Base-by-base conservation (phyloP, 2,329 filamentous ascomycete genomes). In the Cercospora sojina region DNA sequence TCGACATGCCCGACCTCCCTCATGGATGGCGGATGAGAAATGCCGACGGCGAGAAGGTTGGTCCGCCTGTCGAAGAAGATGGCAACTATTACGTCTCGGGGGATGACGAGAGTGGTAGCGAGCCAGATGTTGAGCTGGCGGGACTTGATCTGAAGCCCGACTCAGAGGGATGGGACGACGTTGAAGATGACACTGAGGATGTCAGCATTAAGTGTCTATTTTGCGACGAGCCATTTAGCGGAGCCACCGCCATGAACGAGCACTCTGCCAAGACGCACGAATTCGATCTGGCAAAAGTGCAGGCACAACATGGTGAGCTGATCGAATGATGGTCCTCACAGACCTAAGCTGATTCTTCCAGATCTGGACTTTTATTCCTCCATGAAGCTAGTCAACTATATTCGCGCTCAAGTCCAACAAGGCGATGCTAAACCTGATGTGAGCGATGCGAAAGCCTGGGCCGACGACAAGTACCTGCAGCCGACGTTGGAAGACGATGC, bases 401-500 rank as follows among this genome's bases (percentile, higher is more conserved):
- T 85, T 20, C 80, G 83, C 27, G 71, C 76, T 51, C 77, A 81
- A 61, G 78, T 78, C 20, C 69, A 77, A 55, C 77, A 75, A 32
- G 79, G 78, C 8, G 77, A 76, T 5, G 72, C 76, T 3, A 75
- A 76, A 3, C 87, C 87, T 0, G 83, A 85, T 65, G 79, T 89
- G 51, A 88, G 91, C 65, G 83, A 87, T 2, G 81, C 82, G 38
- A 80, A 83, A 2, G 83, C 88, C 27, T 88, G 97, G 69, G 84
- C 88, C n/a, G 87, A 92, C 68, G 94, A 98, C 70, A 84, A 86
- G 70, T 96, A 89, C 75, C 83, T 99, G 66, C 90, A 91, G 75
- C 95, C 95, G 0, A 89, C 93, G 3, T 80, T 99, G 7, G 90
- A 95, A 66, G 92, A 97, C 71, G 95, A 99, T 77, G 91, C 93